Evolutionary conservation across 768 basidiomycete genomes (phyloP), one percentile per base, ranked within the genome.

Genomic region (Boletus insuetus): DNA sequence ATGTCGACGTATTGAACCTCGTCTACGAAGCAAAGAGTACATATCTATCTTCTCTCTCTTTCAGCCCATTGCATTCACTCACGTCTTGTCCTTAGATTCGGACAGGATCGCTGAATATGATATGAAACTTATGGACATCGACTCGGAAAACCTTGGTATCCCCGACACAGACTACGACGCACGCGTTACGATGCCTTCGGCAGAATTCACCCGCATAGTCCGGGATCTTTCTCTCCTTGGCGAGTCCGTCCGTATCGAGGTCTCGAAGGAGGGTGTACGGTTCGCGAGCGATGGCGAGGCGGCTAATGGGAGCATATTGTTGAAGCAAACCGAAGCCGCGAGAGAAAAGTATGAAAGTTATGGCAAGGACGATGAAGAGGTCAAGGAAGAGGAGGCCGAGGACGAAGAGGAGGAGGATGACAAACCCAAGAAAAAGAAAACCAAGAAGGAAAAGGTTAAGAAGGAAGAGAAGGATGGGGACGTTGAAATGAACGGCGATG

Each of bases 91-190:
- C 26, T 6, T 61, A 97, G 95, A 86, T 73, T 82, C 87, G 5
- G 96, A 97, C 71, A 86, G 97, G 58, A 87, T 98, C 50, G 94
- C 94, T 24, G 93, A 98, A 69, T 99, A 99, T 75, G 94, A 97
- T 64, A 92, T 99, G 89, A 98, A 98, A 72, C 84, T 98, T 50
- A 98, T 99, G 96, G 96, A 98, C 66, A 99, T 99, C 67, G 96
- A 99, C 71, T 79, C 91, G 22, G 97, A 99, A 74, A 86, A 84
- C 43, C 87, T 98, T 49, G 88, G 89, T 46, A 98, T 98, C 66
- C 97, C 97, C 16, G 95, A 98, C 60, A 99, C 97, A 3, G 89
- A 95, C 47, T 99, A 98, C 73, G 96, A 98, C 64, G 92, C 93
- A 4, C 87, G 89, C 53, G 86, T 98, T 46, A 86, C 86, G 19